Evolutionary conservation across 73 alveolate genomes (phyloP).

Genomic region (Uronychia setigera): DNA sequence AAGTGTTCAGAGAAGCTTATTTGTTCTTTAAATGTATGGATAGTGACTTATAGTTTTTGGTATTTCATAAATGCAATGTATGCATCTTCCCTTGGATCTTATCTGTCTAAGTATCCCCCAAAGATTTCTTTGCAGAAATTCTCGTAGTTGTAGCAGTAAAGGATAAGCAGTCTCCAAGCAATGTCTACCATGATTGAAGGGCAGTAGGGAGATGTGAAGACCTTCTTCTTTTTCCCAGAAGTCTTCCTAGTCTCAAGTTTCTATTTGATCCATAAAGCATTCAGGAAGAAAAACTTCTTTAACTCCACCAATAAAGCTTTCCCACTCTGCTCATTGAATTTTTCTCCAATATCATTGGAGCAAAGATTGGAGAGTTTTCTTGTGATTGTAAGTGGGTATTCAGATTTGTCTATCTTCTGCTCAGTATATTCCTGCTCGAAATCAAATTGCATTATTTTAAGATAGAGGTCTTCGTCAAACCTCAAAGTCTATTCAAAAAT

Average conservation of each 20-base stretch:
- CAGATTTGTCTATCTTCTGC: no score
- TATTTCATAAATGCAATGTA: neutral
- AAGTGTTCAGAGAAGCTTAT: slow-evolving; percentile 44
- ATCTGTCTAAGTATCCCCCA: slow-evolving; percentile 51
- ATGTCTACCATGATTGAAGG: slow-evolving; percentile 43
- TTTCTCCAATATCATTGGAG: slow-evolving; percentile 58
- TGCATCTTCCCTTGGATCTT: slow-evolving; percentile 15
- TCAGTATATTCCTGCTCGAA: slow-evolving; percentile 43
- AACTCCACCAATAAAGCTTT: slow-evolving; percentile 45
- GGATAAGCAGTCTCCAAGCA: slow-evolving; percentile 48
- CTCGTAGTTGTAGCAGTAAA: slow-evolving; percentile 49
- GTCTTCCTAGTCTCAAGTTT: no score
- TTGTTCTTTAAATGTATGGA: slow-evolving; percentile 1
- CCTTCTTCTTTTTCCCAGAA: no score
- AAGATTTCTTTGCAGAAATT: slow-evolving; percentile 40
- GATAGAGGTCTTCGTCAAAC: no score
- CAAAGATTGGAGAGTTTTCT: slow-evolving; percentile 51
- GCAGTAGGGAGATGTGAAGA: slow-evolving; percentile 48
- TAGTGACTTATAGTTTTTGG: neutral
- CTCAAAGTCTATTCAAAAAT: no score
- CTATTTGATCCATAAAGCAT: slow-evolving; percentile 28
- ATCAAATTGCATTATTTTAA: slow-evolving; percentile 50
- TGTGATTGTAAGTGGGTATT: slow-evolving; percentile 50
- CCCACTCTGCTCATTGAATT: slow-evolving; percentile 27
- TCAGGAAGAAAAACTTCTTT: slow-evolving; percentile 46